These are phyloP conservation scores for Buxus sempervirens DNA, from an alignment of 164 flowering plant species.

Conservation along the genomic window DNA sequence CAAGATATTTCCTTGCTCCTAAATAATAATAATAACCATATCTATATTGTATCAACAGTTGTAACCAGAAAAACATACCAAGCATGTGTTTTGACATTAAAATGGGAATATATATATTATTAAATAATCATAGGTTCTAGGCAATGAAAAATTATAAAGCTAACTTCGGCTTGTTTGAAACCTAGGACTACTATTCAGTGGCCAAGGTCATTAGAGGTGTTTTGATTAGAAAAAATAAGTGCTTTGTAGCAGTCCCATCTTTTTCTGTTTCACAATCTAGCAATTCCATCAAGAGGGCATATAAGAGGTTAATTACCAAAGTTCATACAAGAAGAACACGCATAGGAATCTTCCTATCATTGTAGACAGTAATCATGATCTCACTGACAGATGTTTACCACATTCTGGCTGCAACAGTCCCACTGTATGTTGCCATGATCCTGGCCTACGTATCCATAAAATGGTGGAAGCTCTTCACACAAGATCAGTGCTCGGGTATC, in stretches of 20 bases:
- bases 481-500: slow-evolving; percentile 83
- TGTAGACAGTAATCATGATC: slow-evolving; percentile 41
- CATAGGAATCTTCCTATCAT: background rate
- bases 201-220: slow-evolving; percentile 25
- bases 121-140: background rate
- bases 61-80: background rate
- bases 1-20: background rate
- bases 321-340: slow-evolving; percentile 1
- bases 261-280: slow-evolving; percentile 22
- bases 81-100: background rate
- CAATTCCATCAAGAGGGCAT: slow-evolving; percentile 23
- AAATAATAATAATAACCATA: slow-evolving; percentile 2
- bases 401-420: slow-evolving; percentile 59
- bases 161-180: background rate
- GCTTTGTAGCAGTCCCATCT: slow-evolving; percentile 12
- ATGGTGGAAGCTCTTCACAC: slow-evolving; percentile 70
- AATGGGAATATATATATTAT: background rate
- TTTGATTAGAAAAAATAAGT: slow-evolving; percentile 8
- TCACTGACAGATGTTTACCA: slow-evolving; percentile 46
- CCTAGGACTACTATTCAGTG: background rate
- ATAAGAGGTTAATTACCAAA: slow-evolving; percentile 15
- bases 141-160: background rate
- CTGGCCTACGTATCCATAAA: slow-evolving; percentile 63
- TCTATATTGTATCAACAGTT: slow-evolving; percentile 3
- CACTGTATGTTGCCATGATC: slow-evolving; percentile 63